Base-by-base conservation (phyloP, 169 alveolate species). In the Cryptosporidium baileyi region DNA sequence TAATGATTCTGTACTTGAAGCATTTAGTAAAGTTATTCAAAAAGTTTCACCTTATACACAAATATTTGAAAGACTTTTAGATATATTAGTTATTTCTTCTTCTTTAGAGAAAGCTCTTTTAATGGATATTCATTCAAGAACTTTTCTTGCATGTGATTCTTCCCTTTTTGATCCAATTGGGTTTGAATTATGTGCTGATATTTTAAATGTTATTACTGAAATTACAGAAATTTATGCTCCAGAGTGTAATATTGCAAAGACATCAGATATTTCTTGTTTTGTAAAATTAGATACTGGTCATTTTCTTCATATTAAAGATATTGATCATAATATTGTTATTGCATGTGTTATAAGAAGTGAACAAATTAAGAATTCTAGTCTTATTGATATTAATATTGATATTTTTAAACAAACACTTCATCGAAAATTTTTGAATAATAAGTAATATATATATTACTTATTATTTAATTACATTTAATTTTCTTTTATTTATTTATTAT, bases 41-140 rank as follows among this genome's bases (percentile, higher is more conserved):
- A 74, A 43, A 43, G 49, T 74, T 19, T 74, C 67, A 2, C 85
- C 85, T n/a, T 52, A 40, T 15, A 54, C 85, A 26, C 85, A 74
- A 26, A 74, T 32, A 38, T 47, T 74, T 15, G 85, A 74, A 22
- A 74, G 60, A 43, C 67, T 74, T 6, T 47, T 74, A 6, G 85
- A 74, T 34, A 40, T 74, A 28, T 43, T 74, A 22, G 85, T 74
- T 11, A 17, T 74, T 38, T 74, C 85, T 11, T 74, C 74, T 54
- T 54, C 74, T 24, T 22, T 74, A 3, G 85, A 74, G 28, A 74
- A 74, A 41, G 85, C 67, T 13, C 54, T 74, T 2, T 44, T 74
- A 7, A 74, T 74, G 85, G 85, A 74, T 36, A 54, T 74, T 15
- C 41, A 74, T 44, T 74, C 85, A 41, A 74, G 74, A 74, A 74